Percentiles rank a stretch among this genome's conserved stretches.
Conservation (phyloP, 352 stramenopile genomes). For the Pythium guiyangense region DNA sequence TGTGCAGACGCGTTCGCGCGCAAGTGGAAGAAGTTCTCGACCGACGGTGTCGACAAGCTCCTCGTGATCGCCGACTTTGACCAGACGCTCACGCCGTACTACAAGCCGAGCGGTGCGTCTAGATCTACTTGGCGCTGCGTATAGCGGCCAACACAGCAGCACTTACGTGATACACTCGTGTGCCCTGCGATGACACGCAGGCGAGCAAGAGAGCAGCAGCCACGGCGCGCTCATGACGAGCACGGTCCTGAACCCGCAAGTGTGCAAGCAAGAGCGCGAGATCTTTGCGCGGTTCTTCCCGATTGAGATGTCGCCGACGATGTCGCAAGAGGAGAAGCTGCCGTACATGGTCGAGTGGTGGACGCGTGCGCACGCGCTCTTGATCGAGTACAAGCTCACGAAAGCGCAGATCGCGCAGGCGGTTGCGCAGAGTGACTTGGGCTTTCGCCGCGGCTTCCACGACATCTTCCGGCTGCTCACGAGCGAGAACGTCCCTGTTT, state of each 20-base stretch:
- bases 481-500: too few species aligned
- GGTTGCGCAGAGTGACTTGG: slow-evolving; percentile 44
- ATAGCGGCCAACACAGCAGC: too few species aligned
- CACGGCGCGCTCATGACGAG: slow-evolving; percentile 56
- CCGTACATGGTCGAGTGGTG: slow-evolving; percentile 80
- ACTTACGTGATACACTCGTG: neutral
- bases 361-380: slow-evolving; percentile 37
- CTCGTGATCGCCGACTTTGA: slow-evolving; percentile 84
- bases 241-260: slow-evolving; percentile 27
- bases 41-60: slow-evolving; percentile 57
- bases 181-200: neutral
- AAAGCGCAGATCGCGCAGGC: slow-evolving; percentile 34
- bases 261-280: slow-evolving; percentile 21
- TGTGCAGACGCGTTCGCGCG: slow-evolving; percentile 69
- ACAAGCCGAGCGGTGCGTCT: slow-evolving; percentile 36
- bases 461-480: too few species aligned
- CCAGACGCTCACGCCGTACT: slow-evolving; percentile 72
- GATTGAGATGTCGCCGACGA: slow-evolving; percentile 75
- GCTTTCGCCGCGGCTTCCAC: slow-evolving; percentile 41
- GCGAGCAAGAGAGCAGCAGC: slow-evolving; percentile 8
- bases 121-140: too few species aligned
- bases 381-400: slow-evolving; percentile 56
- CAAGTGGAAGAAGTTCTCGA: too few species aligned
- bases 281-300: slow-evolving; percentile 77
- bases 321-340: slow-evolving; percentile 77